Percentiles rank a stretch among this genome's conserved stretches.
phyloP scores from a whole-genome alignment of 2,329 filamentous ascomycete species.

The Myriosclerotinia curreyana region DNA sequence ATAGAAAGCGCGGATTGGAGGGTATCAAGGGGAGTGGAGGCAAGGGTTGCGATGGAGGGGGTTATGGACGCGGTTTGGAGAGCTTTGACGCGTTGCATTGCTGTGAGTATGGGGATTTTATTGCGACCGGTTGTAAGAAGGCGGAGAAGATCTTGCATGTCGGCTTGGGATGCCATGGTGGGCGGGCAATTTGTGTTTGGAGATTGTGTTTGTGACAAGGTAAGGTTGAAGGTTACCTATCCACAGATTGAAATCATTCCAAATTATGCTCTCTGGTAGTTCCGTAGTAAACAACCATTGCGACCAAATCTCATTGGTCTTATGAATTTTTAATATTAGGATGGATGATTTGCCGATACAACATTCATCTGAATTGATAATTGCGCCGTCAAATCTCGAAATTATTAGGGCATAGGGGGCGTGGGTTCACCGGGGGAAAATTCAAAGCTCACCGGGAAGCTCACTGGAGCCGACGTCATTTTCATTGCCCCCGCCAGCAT shows the following conservation, averaged over 20 bases:
- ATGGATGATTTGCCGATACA: not conserved
- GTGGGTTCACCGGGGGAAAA: too few relatives aligned
- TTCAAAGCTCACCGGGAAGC: not conserved
- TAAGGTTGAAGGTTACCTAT: not conserved
- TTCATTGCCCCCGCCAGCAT: slow-evolving; percentile 2
- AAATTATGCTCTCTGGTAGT: not conserved
- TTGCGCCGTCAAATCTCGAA: not conserved
- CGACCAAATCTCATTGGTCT: not conserved
- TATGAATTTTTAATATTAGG: not conserved
- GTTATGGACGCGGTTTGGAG: slow-evolving; percentile 54
- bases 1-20: slow-evolving; percentile 30
- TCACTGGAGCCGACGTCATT: slow-evolving; percentile 18
- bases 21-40: slow-evolving; percentile 29
- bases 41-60: slow-evolving; percentile 33
- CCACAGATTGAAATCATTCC: not conserved
- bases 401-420: not conserved
- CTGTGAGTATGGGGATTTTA: slow-evolving; percentile 57
- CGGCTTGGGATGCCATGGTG: slow-evolving; percentile 36
- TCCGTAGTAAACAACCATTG: not conserved
- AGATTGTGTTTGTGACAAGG: not conserved
- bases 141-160: slow-evolving; percentile 59
- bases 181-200: not conserved
- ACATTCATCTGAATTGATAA: not conserved
- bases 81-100: slow-evolving; percentile 56
- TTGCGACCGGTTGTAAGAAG: slow-evolving; percentile 53